These are phyloP conservation scores for Candida railenensis DNA, from an alignment of 805 yeast species.

Conservation along the genomic window DNA sequence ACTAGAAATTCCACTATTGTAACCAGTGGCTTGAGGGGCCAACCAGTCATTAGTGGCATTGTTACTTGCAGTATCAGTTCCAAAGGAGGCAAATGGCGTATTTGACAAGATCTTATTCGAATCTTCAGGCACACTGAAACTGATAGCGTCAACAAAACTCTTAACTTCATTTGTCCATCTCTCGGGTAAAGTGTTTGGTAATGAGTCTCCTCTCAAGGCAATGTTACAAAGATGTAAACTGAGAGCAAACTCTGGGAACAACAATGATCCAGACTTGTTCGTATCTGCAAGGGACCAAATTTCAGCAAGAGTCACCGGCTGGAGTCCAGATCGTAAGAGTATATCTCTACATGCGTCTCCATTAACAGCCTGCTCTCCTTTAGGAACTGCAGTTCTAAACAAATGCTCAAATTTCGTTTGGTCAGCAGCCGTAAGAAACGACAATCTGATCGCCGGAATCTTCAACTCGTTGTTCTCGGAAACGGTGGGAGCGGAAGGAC, in stretches of 20 bases:
- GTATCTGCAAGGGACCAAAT: slow-evolving; percentile 94
- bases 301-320: slow-evolving; percentile 72
- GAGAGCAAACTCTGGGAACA: slow-evolving; percentile 93
- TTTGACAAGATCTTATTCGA: slow-evolving; percentile 38
- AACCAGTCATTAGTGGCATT: slow-evolving; percentile 23
- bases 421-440: slow-evolving; percentile 82
- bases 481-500: slow-evolving; percentile 36
- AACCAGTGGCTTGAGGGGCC: slow-evolving; percentile 33
- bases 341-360: slow-evolving; percentile 79
- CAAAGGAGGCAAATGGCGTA: slow-evolving; percentile 41
- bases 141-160: slow-evolving; percentile 86
- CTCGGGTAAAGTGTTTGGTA: slow-evolving; percentile 72
- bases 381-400: slow-evolving; percentile 74
- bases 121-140: slow-evolving; percentile 69
- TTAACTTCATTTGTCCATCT: slow-evolving; percentile 79
- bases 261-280: slow-evolving; percentile 74
- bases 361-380: slow-evolving; percentile 64
- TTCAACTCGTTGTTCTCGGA: slow-evolving; percentile 57
- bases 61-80: slow-evolving; percentile 13
- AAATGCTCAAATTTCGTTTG: slow-evolving; percentile 84
- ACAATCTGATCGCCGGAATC: slow-evolving; percentile 73
- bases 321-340: slow-evolving; percentile 73
- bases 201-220: slow-evolving; percentile 71
- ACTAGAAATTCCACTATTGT: slow-evolving; percentile 3
- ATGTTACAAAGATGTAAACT: slow-evolving; percentile 84